These are phyloP conservation scores for Colletotrichum karsti DNA, from an alignment of 2,329 filamentous ascomycete species.

Conservation along the genomic window DNA sequence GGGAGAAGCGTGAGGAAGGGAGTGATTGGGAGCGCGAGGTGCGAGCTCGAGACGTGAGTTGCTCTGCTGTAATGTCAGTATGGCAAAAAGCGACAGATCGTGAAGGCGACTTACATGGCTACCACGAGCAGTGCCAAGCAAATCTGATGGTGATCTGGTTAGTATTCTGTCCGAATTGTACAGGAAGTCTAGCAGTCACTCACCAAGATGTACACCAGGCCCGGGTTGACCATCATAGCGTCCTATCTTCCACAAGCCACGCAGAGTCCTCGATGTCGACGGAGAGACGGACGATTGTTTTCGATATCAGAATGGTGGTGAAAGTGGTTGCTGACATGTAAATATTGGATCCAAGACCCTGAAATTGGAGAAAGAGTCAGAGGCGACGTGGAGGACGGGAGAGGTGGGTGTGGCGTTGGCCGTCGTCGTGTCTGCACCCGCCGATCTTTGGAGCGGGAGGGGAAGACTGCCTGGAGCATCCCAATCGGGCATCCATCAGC, in stretches of 20 bases:
- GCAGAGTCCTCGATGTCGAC: neutral
- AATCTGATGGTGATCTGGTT: conserved; percentile 32
- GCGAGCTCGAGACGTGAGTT: conserved; percentile 46
- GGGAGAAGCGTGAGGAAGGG: conserved; percentile 44
- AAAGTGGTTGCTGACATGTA: neutral
- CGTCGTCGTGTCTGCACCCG: conserved; percentile 2
- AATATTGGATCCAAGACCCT: neutral
- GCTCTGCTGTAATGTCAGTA: conserved; percentile 37
- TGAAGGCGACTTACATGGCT: conserved; percentile 37
- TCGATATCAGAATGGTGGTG: neutral
- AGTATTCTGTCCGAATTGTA: neutral
- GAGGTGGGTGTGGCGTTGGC: conserved; percentile 17
- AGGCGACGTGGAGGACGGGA: neutral
- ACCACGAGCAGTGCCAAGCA: conserved; percentile 39
- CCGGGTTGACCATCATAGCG: conserved; percentile 37
- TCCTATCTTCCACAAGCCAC: neutral
- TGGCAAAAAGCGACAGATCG: neutral
- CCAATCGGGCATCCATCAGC: neutral
- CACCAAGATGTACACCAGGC: conserved; percentile 41
- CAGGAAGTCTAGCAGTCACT: neutral
- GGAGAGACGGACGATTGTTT: neutral
- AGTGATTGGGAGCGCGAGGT: conserved; percentile 51
- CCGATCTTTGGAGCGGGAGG: conserved; percentile 18
- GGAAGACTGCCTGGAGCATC: neutral
- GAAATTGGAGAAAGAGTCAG: neutral